Evolutionary conservation across 1,284 basidiomycete species (phyloP), one percentile per base, ranked within the genome.

Genomic region (Cryptococcus hybrid): DNA sequence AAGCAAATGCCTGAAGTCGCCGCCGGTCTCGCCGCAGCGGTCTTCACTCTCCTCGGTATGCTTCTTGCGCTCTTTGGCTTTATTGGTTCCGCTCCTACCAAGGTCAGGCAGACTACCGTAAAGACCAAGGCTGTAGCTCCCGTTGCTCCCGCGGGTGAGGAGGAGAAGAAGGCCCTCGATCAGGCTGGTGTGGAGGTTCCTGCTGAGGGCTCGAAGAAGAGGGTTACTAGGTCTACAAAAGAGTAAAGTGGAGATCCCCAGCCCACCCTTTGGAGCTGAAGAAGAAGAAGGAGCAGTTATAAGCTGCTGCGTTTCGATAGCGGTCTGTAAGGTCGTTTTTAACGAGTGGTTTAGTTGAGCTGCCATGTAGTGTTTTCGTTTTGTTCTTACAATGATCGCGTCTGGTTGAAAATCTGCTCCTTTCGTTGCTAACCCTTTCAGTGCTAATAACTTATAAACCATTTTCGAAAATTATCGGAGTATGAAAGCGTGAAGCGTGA

Each of bases 1-100:
- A 89, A 90, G 75, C 80, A 82, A 67, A 88, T 89, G 80, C 92
- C 92, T 54, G 88, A 92, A 78, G 90, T 89, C 57, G 91, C 87
- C 67, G 88, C 83, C 54, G 88, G 85, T 62, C 81, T 95, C 61
- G 82, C 81, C 60, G 86, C 86, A 59, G 84, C 83, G 51, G 68
- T 90, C 54, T 82, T 93, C 68, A 90, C 88, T 47, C 74, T 94
- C 67, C 84, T 96, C 72, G 88, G 88, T 58, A 86, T 94, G 84
- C 78, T 96, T 65, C 88, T 86, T 63, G 84, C 85, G 53, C 79
- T 92, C 68, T 84, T 90, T 60, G 87, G 90, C 57, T 80, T 93
- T 70, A 83, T 91, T 74, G 87, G 89, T 65, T 70, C 69, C 7
- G 43, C 61, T 55, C 67, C 76, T 18, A 70, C 70, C 42, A 70